A percentile compares a stretch with the other conserved stretches of the same genome.
phyloP scores from a whole-genome alignment of 2,329 filamentous ascomycete genomes.

The Fusarium chuoi region DNA sequence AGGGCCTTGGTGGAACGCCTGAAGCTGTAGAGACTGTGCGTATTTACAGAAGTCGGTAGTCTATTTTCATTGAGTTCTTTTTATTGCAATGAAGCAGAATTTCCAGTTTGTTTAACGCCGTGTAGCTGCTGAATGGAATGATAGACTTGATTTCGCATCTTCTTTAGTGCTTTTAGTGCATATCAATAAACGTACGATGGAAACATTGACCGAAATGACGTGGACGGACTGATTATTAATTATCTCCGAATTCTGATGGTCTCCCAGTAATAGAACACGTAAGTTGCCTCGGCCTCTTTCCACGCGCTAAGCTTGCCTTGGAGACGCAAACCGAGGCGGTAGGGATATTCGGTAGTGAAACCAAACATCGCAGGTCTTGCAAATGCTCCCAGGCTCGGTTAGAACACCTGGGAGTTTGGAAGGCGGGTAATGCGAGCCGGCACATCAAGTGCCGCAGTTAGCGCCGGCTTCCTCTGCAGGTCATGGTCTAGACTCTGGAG shows the following conservation, averaged over 20 bases:
- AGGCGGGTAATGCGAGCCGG: not conserved
- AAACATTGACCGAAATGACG: not conserved
- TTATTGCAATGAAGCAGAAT: accelerated
- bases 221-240: not conserved
- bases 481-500: not conserved
- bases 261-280: no score
- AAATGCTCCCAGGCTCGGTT: not conserved
- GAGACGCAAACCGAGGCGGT: not conserved
- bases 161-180: no score
- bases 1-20: not conserved
- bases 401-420: no score
- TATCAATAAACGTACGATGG: not conserved
- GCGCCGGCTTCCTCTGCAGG: not conserved
- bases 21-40: accelerated
- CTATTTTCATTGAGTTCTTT: no score
- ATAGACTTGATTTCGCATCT: no score
- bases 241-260: no score
- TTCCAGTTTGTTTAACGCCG: accelerated
- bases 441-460: not conserved
- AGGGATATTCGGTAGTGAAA: no score
- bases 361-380: not conserved
- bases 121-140: not conserved
- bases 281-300: not conserved
- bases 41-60: not conserved
- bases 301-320: no score